These are phyloP conservation scores for Lactarius pseudohatsudake DNA, from an alignment of 768 basidiomycete species.

Conservation along the genomic window DNA sequence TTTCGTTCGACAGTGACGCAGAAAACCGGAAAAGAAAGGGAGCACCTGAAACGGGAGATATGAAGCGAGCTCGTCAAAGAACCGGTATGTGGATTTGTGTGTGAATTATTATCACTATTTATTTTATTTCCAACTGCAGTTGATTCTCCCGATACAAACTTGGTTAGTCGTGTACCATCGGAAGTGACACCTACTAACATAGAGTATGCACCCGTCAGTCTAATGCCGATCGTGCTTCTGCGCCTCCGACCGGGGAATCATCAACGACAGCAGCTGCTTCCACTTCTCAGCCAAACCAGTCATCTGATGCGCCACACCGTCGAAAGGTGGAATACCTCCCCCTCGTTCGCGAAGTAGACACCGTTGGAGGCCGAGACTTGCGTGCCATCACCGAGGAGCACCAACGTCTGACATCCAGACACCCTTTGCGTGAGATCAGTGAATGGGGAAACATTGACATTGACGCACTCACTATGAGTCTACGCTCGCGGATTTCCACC, in stretches of 20 bases:
- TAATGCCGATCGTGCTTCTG: slow-evolving; percentile 31
- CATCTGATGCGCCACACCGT: slow-evolving; percentile 49
- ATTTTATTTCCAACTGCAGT: slow-evolving; percentile 25
- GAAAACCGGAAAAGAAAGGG: slow-evolving; percentile 73
- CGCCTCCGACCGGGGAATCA: slow-evolving; percentile 28
- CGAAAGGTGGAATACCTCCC: slow-evolving; percentile 91
- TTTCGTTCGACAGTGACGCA: slow-evolving; percentile 55
- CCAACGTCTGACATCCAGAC: slow-evolving; percentile 47
- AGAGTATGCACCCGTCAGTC: slow-evolving; percentile 21
- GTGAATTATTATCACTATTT: not conserved
- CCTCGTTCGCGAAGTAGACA: slow-evolving; percentile 69
- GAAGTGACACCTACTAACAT: not conserved
- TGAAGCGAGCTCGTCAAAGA: slow-evolving; percentile 70
- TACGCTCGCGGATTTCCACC: slow-evolving; percentile 78
- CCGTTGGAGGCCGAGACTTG: slow-evolving; percentile 80
- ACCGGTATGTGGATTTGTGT: slow-evolving; percentile 50
- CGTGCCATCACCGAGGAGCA: slow-evolving; percentile 64
- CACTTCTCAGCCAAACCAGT: slow-evolving; percentile 4
- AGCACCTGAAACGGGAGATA: slow-evolving; percentile 54
- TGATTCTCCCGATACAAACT: slow-evolving; percentile 35
- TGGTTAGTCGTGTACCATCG: slow-evolving; percentile 29
- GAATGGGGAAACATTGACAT: slow-evolving; percentile 91
- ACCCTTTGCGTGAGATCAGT: slow-evolving; percentile 63
- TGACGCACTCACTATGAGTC: slow-evolving; percentile 89
- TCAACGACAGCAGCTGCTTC: slow-evolving; percentile 1